A percentile compares a stretch with the other conserved stretches of the same genome.
Conservation (phyloP, 2,329 filamentous ascomycete genomes). For the Aspergillus sergii region DNA sequence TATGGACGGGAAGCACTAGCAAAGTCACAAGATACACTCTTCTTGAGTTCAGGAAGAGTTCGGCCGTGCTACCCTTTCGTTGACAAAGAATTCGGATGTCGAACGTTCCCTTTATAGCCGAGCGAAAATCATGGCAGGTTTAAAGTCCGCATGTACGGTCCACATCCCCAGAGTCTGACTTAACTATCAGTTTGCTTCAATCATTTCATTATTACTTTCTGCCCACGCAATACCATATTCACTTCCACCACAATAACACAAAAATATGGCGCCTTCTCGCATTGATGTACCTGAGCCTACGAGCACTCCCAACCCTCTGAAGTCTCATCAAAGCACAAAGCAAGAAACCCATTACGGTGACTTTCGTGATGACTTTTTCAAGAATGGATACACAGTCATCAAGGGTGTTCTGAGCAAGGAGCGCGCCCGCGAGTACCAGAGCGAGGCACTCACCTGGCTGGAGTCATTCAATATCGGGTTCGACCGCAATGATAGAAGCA, state of each 20-base stretch:
- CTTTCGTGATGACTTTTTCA: slow-evolving; percentile 1
- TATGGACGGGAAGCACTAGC: neutral
- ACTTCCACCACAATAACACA: neutral
- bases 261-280: neutral
- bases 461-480: slow-evolving; percentile 43
- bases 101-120: neutral
- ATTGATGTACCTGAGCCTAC: neutral
- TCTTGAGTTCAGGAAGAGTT: neutral
- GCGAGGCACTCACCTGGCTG: slow-evolving; percentile 39
- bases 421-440: slow-evolving; percentile 13
- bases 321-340: neutral
- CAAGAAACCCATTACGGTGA: slow-evolving; percentile 1
- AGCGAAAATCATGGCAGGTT: neutral
- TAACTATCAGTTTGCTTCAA: neutral
- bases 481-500: slow-evolving; percentile 36
- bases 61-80: neutral
- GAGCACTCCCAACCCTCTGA: neutral
- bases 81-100: neutral
- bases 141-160: neutral
- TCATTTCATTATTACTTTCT: neutral
- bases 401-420: neutral
- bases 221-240: no score
- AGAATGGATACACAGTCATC: slow-evolving; percentile 3
- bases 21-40: neutral
- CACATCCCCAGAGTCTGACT: neutral